These are phyloP conservation scores for Lentinula lateritia DNA, from an alignment of 768 basidiomycete genomes.

Conservation along the genomic window DNA sequence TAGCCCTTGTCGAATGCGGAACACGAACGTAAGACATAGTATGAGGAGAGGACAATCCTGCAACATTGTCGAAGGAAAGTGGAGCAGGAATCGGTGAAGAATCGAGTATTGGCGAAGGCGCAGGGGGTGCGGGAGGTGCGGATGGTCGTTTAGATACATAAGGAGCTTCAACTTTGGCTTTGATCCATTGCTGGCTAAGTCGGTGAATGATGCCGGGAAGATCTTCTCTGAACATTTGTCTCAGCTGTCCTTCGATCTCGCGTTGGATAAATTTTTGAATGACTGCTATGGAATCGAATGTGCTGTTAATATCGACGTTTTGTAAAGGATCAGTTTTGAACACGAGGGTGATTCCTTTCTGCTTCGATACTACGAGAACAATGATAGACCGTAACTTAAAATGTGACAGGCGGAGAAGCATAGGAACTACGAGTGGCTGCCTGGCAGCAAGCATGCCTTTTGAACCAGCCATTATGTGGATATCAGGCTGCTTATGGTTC, in stretches of 20 bases:
- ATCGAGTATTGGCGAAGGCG: slow-evolving; percentile 15
- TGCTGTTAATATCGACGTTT: slow-evolving; percentile 95
- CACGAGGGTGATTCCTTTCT: slow-evolving; percentile 97
- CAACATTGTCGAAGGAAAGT: slow-evolving; percentile 17
- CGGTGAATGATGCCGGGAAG: slow-evolving; percentile 95
- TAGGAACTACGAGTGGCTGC: slow-evolving; percentile 93
- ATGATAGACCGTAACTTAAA: slow-evolving; percentile 94
- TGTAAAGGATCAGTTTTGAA: slow-evolving; percentile 99
- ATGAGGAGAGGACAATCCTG: slow-evolving; percentile 8
- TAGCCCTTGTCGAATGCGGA: slow-evolving; percentile 5
- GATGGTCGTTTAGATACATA: slow-evolving; percentile 59
- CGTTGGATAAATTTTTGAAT: slow-evolving; percentile 97
- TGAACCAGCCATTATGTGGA: slow-evolving; percentile 79
- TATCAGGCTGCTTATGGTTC: slow-evolving; percentile 87
- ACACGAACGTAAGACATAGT: neutral
- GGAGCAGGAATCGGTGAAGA: slow-evolving; percentile 32
- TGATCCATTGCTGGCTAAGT: slow-evolving; percentile 94
- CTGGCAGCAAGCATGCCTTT: slow-evolving; percentile 90
- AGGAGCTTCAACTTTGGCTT: slow-evolving; percentile 89
- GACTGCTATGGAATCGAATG: slow-evolving; percentile 96
- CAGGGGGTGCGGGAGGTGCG: slow-evolving; percentile 19
- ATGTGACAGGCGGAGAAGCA: slow-evolving; percentile 95
- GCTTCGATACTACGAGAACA: slow-evolving; percentile 94
- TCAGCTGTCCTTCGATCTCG: slow-evolving; percentile 93
- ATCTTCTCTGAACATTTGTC: slow-evolving; percentile 98